Evolutionary conservation across 208 protist species (phyloP), one percentile per base, ranked within the genome.

Genomic region (Leptomonas seymouri): DNA sequence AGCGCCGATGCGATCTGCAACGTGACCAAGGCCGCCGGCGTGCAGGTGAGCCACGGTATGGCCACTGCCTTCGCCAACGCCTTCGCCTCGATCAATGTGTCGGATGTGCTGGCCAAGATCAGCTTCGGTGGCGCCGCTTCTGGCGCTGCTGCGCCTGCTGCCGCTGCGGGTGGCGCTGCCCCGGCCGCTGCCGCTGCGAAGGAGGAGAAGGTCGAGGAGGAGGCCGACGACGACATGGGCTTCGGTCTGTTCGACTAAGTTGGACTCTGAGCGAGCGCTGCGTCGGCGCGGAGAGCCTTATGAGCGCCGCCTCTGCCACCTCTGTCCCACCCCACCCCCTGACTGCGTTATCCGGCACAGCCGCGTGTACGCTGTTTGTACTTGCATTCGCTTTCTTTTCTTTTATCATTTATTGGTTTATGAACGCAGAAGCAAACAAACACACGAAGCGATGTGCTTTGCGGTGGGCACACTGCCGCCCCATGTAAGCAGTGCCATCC

Each of bases 221-320:
- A 95, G 75, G 92, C 76, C 23, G 90, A 94, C 58, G 90, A 94
- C 73, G 88, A 93, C 50, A 93, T 93, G 83, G 88, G 88, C 76
- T 91, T 97, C 63, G 90, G 88, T 81, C 84, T 94, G 55, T 94
- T 95, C 71, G 89, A 95, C 91, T 96, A 95, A 90, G 73, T 28
- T 23, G 34, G 9, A 39, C 9, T 39, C 34, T 39, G 7, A 39
- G 34, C 36, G 16, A 36, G 36, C 5, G 46, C 39, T 21, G 46
- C 9, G 34, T 39, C 34, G 56, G 16, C 28, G 0, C 68, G 31
- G 15, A 1, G 44, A 36, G 15, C 27, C 59, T 63, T 41, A 46
- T 62, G 0, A 21, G n/a, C 21, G 3, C 16, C 30, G 8, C 21
- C 27, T 56, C 49, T 53, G 21, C 21, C 11, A 4, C 30, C 21